phyloP scores from a whole-genome alignment of 805 yeast genomes.

The Groenewaldozyma tartarivorans region DNA sequence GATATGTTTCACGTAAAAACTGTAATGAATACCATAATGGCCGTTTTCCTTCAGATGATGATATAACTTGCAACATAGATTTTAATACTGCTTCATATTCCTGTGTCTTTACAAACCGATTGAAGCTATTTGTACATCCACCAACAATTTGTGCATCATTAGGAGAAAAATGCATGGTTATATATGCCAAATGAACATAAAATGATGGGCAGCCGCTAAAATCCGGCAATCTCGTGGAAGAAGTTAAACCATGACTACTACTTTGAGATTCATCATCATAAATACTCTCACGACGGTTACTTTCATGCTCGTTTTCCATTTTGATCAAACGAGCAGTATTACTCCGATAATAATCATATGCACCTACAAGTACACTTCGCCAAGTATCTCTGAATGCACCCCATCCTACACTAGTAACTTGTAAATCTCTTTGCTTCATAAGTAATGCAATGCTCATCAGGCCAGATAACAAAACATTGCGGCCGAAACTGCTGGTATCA shows the following conservation, averaged over 20 bases:
- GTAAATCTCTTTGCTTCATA: constrained; percentile 64
- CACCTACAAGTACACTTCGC: constrained; percentile 62
- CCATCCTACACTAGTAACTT: constrained; percentile 41
- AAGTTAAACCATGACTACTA: constrained; percentile 1
- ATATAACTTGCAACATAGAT: constrained; percentile 46
- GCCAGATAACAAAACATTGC: constrained; percentile 58
- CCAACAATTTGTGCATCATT: constrained; percentile 71
- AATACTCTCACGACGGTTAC: constrained; percentile 4
- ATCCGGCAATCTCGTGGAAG: no score
- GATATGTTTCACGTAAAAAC: constrained; percentile 51
- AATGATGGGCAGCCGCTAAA: constrained; percentile 47
- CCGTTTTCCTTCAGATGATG: constrained; percentile 38
- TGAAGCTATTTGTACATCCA: constrained; percentile 78
- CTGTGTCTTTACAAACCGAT: constrained; percentile 44
- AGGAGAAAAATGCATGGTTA: constrained; percentile 60
- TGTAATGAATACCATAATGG: constrained; percentile 53
- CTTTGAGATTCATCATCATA: neutral
- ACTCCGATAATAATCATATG: constrained; percentile 58
- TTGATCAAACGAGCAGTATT: constrained; percentile 18
- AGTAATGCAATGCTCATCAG: constrained; percentile 57
- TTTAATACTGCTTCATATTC: constrained; percentile 41
- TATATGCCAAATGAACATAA: constrained; percentile 64
- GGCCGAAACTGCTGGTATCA: constrained; percentile 49
- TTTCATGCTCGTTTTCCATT: constrained; percentile 2
- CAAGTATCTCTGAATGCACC: constrained; percentile 39